Base-by-base conservation (phyloP, 2,329 filamentous ascomycete genomes). In the Ophiocordyceps australis region DNA sequence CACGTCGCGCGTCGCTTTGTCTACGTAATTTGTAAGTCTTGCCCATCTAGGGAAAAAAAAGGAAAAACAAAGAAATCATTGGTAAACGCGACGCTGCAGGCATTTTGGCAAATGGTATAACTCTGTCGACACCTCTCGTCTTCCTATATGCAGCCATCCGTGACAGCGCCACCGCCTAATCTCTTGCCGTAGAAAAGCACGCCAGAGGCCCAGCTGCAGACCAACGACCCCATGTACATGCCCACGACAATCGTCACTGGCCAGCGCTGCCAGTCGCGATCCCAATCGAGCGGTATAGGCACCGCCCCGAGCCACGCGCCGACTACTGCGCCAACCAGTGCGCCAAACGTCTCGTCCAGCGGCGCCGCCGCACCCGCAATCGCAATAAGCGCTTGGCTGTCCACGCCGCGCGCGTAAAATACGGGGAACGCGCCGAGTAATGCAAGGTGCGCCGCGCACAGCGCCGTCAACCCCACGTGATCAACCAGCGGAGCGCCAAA, bases 261-360 rank as follows among this genome's bases (percentile, higher is more conserved):
- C 79, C 86, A 98, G 49, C 76, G 80, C 65, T 98, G 89, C 89
- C 89, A 98, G 39, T 92, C 83, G n/a, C 89, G 73, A 48, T 98
- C 89, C 86, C 86, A 95, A 48, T 98, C 89, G 37, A 98, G 57
- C 3, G 89, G 89, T 38, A 98, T 95, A 0, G 91, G 89, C 27
- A 95, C 71, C 7, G 89, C 89, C 4, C 89, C 89, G 22, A 93
- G 55, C 89, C 89, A 95, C 21, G 81, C 82, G 5, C 89, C 89
- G 2, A 86, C 40, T 15, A 76, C 56, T 0, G 72, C 73, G 5
- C 89, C 89, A n/a, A 85, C 49, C 8, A 81, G 62, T 2, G 71
- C 81, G 3, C 83, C 86, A 52, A 82, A 89, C 0, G 80, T 70
- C 44, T 85, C 78, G 49, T 95, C 89, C 14, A 89, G 55, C 0